phyloP scores from a whole-genome alignment of 441 rosid species.

The Erysimum cheiri region DNA sequence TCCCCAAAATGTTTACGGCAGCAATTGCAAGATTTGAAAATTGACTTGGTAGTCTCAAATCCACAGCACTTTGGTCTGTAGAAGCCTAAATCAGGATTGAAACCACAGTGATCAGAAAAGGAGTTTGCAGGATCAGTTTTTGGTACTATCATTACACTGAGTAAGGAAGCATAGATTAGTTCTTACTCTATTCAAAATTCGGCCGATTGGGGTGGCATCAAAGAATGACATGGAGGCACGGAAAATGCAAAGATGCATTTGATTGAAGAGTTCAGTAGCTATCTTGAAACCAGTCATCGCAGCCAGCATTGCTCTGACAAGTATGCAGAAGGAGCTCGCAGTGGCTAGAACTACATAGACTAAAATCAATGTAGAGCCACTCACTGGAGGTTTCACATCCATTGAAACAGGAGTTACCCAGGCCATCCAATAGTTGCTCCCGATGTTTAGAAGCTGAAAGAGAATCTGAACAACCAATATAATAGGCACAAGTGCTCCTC shows the following conservation, averaged over 20 bases:
- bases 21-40: slow-evolving; percentile 55
- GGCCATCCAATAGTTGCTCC: slow-evolving; percentile 96
- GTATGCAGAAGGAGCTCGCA: slow-evolving; percentile 76
- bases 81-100: slow-evolving; percentile 60
- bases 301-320: slow-evolving; percentile 63
- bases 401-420: slow-evolving; percentile 81
- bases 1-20: slow-evolving; percentile 52
- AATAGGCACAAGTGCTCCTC: slow-evolving; percentile 83
- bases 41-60: slow-evolving; percentile 59
- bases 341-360: slow-evolving; percentile 71
- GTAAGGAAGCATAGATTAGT: slow-evolving; percentile 6
- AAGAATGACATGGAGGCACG: slow-evolving; percentile 94
- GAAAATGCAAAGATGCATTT: slow-evolving; percentile 79
- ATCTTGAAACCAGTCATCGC: slow-evolving; percentile 75
- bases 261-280: slow-evolving; percentile 75
- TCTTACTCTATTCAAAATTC: slow-evolving; percentile 84
- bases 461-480: slow-evolving; percentile 65
- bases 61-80: slow-evolving; percentile 85
- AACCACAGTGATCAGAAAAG: slow-evolving; percentile 35
- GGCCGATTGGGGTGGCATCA: slow-evolving; percentile 89
- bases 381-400: slow-evolving; percentile 59
- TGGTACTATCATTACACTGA: slow-evolving; percentile 1
- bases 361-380: slow-evolving; percentile 52
- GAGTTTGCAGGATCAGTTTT: slow-evolving; percentile 1
- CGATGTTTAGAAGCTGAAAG: slow-evolving; percentile 78